Conservation (phyloP, 2,329 filamentous ascomycete species). For the Aspergillus puulaauensis region DNA sequence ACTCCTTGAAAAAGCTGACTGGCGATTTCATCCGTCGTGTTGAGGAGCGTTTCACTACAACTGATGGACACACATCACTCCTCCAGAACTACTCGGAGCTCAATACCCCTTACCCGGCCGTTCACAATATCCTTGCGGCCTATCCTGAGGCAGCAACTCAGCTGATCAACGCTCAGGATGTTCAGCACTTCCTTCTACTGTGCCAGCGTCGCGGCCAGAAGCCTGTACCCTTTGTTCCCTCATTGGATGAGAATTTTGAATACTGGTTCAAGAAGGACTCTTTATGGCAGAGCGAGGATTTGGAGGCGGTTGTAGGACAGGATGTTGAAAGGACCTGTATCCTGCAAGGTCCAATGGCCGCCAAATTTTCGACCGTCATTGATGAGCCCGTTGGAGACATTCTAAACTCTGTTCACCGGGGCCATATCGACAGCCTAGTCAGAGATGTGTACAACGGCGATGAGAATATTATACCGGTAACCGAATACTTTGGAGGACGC, state of each 20-base stretch:
- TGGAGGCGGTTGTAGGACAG: conserved; percentile 92
- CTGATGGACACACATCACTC: conserved; percentile 69
- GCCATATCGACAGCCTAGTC: conserved; percentile 78
- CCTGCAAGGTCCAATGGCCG: conserved; percentile 89
- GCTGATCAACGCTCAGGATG: conserved; percentile 96
- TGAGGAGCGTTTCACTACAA: conserved; percentile 89
- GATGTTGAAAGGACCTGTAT: conserved; percentile 97
- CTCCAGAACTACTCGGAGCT: conserved; percentile 91
- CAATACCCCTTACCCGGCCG: conserved; percentile 72
- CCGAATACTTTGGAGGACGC: conserved; percentile 96
- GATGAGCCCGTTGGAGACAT: conserved; percentile 97
- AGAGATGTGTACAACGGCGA: conserved; percentile 77
- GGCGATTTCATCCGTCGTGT: conserved; percentile 96
- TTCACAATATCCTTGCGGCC: conserved; percentile 74
- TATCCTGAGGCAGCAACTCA: conserved; percentile 87
- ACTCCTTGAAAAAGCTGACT: conserved; percentile 76
- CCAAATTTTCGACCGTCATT: conserved; percentile 81
- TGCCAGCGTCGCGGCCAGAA: conserved; percentile 93
- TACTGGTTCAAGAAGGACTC: conserved; percentile 99
- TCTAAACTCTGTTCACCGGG: conserved; percentile 82
- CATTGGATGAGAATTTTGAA: conserved; percentile 96
- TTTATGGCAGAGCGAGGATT: conserved; percentile 96
- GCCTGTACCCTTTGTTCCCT: conserved; percentile 91
- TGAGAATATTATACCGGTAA: conserved; percentile 71
- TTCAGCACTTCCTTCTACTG: conserved; percentile 91